Evolutionary conservation across 192 early-diverging fungal genomes (phyloP).

Genomic region (Backusella tarrabulga): DNA sequence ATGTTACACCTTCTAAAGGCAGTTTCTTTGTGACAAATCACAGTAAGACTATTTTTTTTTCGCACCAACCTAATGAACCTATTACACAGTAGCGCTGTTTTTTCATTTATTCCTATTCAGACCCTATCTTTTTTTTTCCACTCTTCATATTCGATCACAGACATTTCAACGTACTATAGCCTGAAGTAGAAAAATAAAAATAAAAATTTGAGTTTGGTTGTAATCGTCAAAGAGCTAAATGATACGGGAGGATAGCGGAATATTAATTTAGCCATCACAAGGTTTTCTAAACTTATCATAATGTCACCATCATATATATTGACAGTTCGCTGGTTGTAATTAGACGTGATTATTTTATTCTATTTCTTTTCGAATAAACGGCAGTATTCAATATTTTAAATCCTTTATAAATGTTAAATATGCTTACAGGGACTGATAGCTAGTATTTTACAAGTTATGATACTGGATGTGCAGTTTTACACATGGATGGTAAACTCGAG

Average conservation of each 20-base stretch:
- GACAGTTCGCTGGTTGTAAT: not conserved
- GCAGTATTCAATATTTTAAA: not conserved
- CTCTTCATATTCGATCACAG: not conserved
- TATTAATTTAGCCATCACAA: not conserved
- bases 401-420: not conserved
- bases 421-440: not conserved
- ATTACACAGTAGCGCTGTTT: not conserved
- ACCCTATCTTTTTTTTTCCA: not conserved
- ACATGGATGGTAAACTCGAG: not conserved
- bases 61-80: not conserved
- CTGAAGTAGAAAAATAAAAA: not conserved
- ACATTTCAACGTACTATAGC: not conserved
- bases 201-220: not conserved
- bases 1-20: not conserved
- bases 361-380: too few relatives aligned
- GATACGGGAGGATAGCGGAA: not conserved
- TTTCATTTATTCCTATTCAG: not conserved
- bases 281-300: not conserved
- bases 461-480: not conserved
- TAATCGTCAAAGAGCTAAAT: not conserved
- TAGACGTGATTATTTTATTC: not conserved
- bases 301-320: not conserved
- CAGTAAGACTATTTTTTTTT: not conserved
- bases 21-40: constrained; percentile 5
- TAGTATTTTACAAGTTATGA: not conserved